A percentile compares a stretch with the other conserved stretches of the same genome.
phyloP scores from a whole-genome alignment of 371 early-diverging fungal genomes.

The Amoeboaphelidium protococcarum region DNA sequence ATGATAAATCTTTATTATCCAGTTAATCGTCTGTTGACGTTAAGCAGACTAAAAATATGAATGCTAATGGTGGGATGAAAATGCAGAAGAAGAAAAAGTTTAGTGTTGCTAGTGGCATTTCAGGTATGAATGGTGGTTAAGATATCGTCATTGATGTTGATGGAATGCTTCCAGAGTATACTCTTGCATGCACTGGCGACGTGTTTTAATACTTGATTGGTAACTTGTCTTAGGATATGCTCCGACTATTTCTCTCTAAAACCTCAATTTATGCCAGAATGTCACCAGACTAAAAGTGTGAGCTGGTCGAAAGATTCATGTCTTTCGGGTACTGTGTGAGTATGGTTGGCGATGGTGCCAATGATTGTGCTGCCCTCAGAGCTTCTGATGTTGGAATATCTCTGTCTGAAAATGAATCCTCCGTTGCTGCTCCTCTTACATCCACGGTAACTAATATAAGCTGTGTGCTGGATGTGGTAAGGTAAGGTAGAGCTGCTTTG shows the following conservation, averaged over 20 bases:
- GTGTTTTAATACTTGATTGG: slow-evolving; percentile 86
- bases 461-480: slow-evolving; percentile 73
- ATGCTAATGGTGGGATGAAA: no score
- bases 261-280: slow-evolving; percentile 89
- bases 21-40: no score
- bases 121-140: no score
- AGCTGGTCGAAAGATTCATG: slow-evolving; percentile 66
- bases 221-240: slow-evolving; percentile 28
- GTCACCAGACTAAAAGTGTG: slow-evolving; percentile 96
- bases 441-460: slow-evolving; percentile 58
- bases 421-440: slow-evolving; percentile 92
- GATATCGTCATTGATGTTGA: no score
- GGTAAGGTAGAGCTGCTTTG: slow-evolving; percentile 91
- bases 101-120: no score
- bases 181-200: slow-evolving; percentile 77
- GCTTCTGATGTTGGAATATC: slow-evolving; percentile 95
- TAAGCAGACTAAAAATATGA: no score
- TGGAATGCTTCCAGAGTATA: slow-evolving; percentile 14
- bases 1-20: no score
- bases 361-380: slow-evolving; percentile 96
- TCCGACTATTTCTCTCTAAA: slow-evolving; percentile 51
- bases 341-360: slow-evolving; percentile 99
- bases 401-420: slow-evolving; percentile 86
- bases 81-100: no score
- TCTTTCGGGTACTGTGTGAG: slow-evolving; percentile 68